Base-by-base conservation (phyloP, 2,329 filamentous ascomycete genomes). In the Hypoxylon sp. region DNA sequence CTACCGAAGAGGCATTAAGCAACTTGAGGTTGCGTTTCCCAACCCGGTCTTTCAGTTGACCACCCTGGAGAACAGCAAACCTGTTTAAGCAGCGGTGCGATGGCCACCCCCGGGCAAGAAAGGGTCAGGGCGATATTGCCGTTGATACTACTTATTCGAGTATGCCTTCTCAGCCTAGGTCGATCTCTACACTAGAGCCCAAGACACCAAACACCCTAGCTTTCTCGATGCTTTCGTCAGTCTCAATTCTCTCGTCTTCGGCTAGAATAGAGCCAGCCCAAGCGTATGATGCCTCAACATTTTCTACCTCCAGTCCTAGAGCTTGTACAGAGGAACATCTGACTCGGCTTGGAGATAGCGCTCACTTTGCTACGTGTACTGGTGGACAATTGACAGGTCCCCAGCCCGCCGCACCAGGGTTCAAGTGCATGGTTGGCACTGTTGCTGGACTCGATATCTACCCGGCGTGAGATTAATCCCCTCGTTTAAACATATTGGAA, bases 1-100 rank as follows among this genome's bases (percentile, higher is more conserved):
- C 65, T 0, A 90, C 88, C 5, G 72, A 70, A 0, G 84, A 87
- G 16, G 75, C 76, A 0, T 71, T 81, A 46, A 68, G 36, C 73
- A 75, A 44, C 38, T 74, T 8, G 33, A 74, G 64, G 82, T 91
- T 53, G 77, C 80, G 8, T 93, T 89, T 79, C 90, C 91, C 0
- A 78, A 89, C 53, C 85, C 90, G 91, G 91, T 42, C 64, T 81
- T 3, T 83, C 81, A 1, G 78, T 91, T 32, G 80, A 85, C 28
- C 78, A 76, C 2, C 74, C 74, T 22, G 77, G 79, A 20, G 61
- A 40, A 18, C 74, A 0, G 63, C 68, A 16, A 78, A 81, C 38
- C 62, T 78, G 3, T 75, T 75, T 50, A 53, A 64, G 60, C 75
- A 76, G 58, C 33, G 57, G 3, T 77, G 76, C 33, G 74, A 77